These are phyloP conservation scores for Basipetospora chlamydospora DNA, from an alignment of 2,329 filamentous ascomycete species.

Conservation along the genomic window DNA sequence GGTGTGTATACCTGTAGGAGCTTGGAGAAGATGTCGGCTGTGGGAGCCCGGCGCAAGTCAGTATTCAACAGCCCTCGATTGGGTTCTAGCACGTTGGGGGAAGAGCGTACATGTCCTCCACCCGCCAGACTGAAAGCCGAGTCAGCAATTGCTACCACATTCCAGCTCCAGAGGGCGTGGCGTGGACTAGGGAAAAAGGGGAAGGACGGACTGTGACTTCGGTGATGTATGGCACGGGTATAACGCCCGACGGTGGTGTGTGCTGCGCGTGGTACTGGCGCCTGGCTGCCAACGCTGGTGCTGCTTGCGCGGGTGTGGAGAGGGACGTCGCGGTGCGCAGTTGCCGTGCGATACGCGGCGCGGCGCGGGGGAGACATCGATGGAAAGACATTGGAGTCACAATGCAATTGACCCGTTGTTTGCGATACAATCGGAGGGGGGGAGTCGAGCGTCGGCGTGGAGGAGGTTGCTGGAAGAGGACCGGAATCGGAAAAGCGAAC, in stretches of 20 bases:
- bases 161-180: too few species aligned
- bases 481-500: too few species aligned
- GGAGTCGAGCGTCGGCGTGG: too few species aligned
- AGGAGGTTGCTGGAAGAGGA: too few species aligned
- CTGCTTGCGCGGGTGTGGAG: too few species aligned
- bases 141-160: too few species aligned
- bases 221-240: conserved; percentile 46
- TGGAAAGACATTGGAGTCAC: background rate
- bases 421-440: too few species aligned
- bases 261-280: background rate
- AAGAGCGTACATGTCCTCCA: conserved; percentile 56
- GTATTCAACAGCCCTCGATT: too few species aligned
- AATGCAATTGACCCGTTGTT: too few species aligned
- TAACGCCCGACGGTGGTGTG: conserved; percentile 9
- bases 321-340: background rate
- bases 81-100: conserved; percentile 1
- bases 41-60: conserved; percentile 13
- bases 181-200: too few species aligned
- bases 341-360: background rate
- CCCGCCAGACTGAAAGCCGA: conserved; percentile 60
- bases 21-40: conserved; percentile 73
- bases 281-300: too few species aligned
- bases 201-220: conserved; percentile 30
- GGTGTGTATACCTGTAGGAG: conserved; percentile 47
- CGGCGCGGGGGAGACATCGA: background rate